Base-by-base conservation (phyloP, 768 basidiomycete species). In the Collybiopsis confluens region DNA sequence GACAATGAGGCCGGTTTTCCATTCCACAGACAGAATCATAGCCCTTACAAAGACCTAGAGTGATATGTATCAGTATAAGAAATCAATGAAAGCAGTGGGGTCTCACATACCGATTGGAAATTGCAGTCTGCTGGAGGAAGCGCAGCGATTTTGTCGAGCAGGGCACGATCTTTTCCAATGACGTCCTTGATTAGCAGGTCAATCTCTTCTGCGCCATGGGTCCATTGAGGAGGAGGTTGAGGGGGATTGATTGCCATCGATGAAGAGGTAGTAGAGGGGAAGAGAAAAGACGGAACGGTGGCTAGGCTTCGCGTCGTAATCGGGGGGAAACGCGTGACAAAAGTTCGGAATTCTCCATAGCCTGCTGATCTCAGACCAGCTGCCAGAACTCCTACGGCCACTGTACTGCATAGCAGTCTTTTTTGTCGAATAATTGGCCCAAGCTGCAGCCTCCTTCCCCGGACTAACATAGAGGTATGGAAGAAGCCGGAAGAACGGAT, bases 1-100 rank as follows among this genome's bases (percentile, higher is more conserved):
- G 30, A 20, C 27, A 13, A 36, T 48, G 20, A 55, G 42, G 43
- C 56, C 35, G 15, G 63, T 60, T 50, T 59, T 67, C 38, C 58
- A 60, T 41, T 48, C 57, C 37, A 54, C 43, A 52, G n/a, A 33
- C 48, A 54, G 45, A 15, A 15, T 20, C 54, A 27, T 20, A 43
- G 47, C 26, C 42, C 86, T 73, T 70, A 91, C 88, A 62, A 89
- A 88, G 21, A 90, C 88, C 88, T 90, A 59, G 43, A 54, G 15
- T 54, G 23, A 40, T 6, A 38, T 24, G 38, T 5, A 38, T 33
- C 33, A 24, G 27, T 18, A 42, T 58, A 10, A 59, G 56, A 18
- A 38, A 37, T 52, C 47, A 41, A 4, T 23, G 15, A 15, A 38
- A 35, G 40, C 20, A 33, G 30, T 44, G 23, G 33, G 45, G 13